Percentiles rank a stretch among this genome's conserved stretches.
These are phyloP conservation scores for Aspergillus ochraceus DNA, from an alignment of 2,329 filamentous ascomycete species.

Conservation along the genomic window DNA sequence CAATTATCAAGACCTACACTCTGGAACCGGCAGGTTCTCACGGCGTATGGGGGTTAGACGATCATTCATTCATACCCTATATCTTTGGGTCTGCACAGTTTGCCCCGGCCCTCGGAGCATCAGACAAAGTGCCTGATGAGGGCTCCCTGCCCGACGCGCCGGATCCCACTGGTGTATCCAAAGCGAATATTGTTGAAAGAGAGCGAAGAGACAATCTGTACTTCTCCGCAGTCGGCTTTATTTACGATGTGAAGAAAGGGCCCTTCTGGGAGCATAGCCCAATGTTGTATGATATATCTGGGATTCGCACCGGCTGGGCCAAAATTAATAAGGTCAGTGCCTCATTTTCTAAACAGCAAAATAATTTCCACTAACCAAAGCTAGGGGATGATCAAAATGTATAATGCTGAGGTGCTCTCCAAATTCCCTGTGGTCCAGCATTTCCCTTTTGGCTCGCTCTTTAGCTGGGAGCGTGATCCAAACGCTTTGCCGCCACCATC, in stretches of 20 bases:
- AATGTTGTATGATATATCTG: slow-evolving; percentile 90
- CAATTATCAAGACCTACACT: slow-evolving; percentile 84
- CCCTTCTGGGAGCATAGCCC: slow-evolving; percentile 98
- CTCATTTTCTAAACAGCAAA: neutral
- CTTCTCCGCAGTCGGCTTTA: slow-evolving; percentile 93
- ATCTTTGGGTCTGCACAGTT: slow-evolving; percentile 93
- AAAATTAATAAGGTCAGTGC: slow-evolving; percentile 80
- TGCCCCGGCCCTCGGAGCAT: slow-evolving; percentile 68
- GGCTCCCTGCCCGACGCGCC: slow-evolving; percentile 74
- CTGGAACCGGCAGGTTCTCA: slow-evolving; percentile 95
- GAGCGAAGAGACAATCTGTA: slow-evolving; percentile 77
- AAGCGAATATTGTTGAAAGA: slow-evolving; percentile 62
- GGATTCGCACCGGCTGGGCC: slow-evolving; percentile 89
- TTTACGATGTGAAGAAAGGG: slow-evolving; percentile 93
- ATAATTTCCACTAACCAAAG: slow-evolving; percentile 2
- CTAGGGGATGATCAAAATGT: slow-evolving; percentile 98
- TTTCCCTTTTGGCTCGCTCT: slow-evolving; percentile 79
- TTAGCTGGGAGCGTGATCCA: slow-evolving; percentile 71
- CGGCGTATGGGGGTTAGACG: slow-evolving; percentile 97
- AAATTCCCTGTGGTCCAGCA: slow-evolving; percentile 99
- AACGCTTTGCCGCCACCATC: slow-evolving; percentile 52
- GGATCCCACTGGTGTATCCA: slow-evolving; percentile 68
- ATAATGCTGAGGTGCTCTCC: slow-evolving; percentile 89
- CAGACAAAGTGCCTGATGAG: slow-evolving; percentile 69
- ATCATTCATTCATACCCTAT: slow-evolving; percentile 91